Evolutionary conservation across 257 asterid species (phyloP).

Genomic region (Nicotiana benthamiana): DNA sequence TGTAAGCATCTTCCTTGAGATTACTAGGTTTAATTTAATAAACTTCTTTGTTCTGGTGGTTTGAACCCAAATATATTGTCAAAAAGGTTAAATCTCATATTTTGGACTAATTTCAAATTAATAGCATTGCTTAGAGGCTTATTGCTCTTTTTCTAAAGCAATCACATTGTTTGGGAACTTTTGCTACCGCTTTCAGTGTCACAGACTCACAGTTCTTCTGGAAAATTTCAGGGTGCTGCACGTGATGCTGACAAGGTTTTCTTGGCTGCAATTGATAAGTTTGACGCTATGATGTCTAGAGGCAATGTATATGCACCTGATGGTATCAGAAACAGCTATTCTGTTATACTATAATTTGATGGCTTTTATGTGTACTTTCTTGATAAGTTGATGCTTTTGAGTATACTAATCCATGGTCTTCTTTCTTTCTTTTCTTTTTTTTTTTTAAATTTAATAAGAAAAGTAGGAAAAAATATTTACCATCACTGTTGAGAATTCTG

Average conservation of each 20-base stretch:
- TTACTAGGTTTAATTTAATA: neutral
- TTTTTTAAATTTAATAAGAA: neutral
- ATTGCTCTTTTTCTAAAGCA: neutral
- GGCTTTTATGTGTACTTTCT: slow-evolving; percentile 2
- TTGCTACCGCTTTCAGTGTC: neutral
- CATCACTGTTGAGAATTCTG: neutral
- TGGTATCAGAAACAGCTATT: slow-evolving; percentile 38
- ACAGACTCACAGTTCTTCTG: neutral
- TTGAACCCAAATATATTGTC: neutral
- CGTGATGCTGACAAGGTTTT: slow-evolving; percentile 77
- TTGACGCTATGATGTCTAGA: slow-evolving; percentile 83
- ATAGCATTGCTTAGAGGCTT: neutral
- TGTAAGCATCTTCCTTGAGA: slow-evolving; percentile 33
- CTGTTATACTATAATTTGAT: neutral
- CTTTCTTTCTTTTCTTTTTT: neutral
- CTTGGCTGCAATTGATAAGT: slow-evolving; percentile 93
- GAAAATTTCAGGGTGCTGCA: slow-evolving; percentile 57
- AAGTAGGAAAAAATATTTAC: neutral
- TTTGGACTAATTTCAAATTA: neutral
- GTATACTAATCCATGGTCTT: neutral
- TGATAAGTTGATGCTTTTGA: slow-evolving; percentile 2
- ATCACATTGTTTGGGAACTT: neutral
- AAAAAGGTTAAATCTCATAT: neutral
- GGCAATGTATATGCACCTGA: slow-evolving; percentile 72
- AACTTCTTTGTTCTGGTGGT: neutral